Conservation (phyloP, 257 asterid species). For the Verbascum thapsus region DNA sequence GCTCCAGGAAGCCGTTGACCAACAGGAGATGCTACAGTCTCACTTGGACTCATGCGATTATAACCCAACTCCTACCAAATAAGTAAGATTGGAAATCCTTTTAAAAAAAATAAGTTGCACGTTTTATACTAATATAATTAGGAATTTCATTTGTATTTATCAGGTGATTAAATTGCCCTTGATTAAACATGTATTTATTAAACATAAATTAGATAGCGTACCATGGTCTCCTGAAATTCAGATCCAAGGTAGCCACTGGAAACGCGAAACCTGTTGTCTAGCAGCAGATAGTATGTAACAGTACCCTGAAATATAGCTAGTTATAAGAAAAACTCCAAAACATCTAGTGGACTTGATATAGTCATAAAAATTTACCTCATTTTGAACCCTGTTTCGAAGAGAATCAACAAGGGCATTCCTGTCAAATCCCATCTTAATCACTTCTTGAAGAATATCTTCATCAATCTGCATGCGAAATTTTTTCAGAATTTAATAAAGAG, state of each 20-base stretch:
- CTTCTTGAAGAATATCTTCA: constrained; percentile 74
- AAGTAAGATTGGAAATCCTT: neutral
- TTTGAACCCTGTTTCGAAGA: constrained; percentile 67
- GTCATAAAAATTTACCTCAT: constrained; percentile 61
- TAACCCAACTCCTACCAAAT: constrained; percentile 59
- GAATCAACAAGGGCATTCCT: constrained; percentile 54
- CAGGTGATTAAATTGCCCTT: no score
- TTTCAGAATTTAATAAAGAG: neutral
- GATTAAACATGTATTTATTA: no score
- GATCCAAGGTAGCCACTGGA: constrained; percentile 61
- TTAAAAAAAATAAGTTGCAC: neutral
- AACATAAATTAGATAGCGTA: constrained; percentile 35
- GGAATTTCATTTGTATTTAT: neutral
- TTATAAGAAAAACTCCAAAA: constrained; percentile 32
- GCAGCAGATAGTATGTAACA: constrained; percentile 87
- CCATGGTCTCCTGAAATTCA: constrained; percentile 64
- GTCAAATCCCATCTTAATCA: constrained; percentile 63
- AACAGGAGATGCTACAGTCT: constrained; percentile 55
- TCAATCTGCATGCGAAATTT: constrained; percentile 59
- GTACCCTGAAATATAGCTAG: constrained; percentile 70
- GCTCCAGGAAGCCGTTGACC: constrained; percentile 67
- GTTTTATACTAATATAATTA: neutral
- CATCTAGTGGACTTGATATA: constrained; percentile 16
- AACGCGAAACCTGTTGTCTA: constrained; percentile 73
- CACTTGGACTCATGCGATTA: constrained; percentile 53